A percentile compares a stretch with the other conserved stretches of the same genome.
These are phyloP conservation scores for Colletotrichum sojae DNA, from an alignment of 2,329 filamentous ascomycete genomes.

Conservation along the genomic window DNA sequence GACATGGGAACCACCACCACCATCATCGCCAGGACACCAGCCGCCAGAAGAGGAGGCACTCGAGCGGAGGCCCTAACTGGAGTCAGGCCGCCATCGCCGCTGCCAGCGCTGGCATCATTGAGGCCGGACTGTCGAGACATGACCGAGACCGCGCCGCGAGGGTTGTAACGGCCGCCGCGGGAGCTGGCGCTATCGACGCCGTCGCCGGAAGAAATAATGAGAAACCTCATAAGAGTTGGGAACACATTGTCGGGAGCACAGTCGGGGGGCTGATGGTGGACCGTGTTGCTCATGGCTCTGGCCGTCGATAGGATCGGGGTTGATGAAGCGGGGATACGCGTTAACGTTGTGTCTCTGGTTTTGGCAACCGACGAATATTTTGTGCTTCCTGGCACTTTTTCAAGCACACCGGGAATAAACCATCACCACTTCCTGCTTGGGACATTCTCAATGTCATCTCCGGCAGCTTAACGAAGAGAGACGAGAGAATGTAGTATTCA, in stretches of 20 bases:
- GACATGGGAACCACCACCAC: not conserved
- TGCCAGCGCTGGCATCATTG: slow-evolving; percentile 31
- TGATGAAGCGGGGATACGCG: not conserved
- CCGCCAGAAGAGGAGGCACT: slow-evolving; percentile 24
- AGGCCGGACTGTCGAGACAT: slow-evolving; percentile 20
- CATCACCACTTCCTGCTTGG: too few species aligned
- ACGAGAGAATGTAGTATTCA: too few species aligned
- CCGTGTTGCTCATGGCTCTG: slow-evolving; percentile 24
- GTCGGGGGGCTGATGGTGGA: slow-evolving; percentile 21
- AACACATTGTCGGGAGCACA: slow-evolving; percentile 22
- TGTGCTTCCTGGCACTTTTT: too few species aligned
- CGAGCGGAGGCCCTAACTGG: slow-evolving; percentile 8
- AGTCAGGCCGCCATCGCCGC: slow-evolving; percentile 29
- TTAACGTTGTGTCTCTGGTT: not conserved
- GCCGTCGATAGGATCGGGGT: not conserved
- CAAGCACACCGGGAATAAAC: too few species aligned
- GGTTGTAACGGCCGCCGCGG: slow-evolving; percentile 33
- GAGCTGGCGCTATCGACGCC: slow-evolving; percentile 24
- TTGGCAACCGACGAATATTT: too few species aligned
- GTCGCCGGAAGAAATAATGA: slow-evolving; percentile 13
- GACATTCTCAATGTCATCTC: too few species aligned
- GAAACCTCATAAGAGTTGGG: slow-evolving; percentile 23
- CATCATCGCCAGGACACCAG: not conserved
- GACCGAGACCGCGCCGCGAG: slow-evolving; percentile 25
- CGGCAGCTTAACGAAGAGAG: too few species aligned